phyloP scores from a whole-genome alignment of 371 early-diverging fungal genomes.

The Syncephalastrum monosporum region DNA sequence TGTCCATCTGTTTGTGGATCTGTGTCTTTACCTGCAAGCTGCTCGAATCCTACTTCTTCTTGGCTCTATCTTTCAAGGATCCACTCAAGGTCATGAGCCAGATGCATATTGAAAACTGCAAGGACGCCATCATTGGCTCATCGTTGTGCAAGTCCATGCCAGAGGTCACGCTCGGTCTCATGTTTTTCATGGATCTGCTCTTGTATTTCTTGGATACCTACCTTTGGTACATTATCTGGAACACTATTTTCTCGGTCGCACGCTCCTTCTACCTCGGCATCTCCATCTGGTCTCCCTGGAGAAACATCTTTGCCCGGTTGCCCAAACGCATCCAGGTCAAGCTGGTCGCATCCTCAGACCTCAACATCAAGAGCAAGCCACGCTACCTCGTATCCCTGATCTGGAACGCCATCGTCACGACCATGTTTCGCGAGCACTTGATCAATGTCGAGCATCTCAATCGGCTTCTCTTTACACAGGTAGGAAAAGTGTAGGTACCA shows the following conservation, averaged over 20 bases:
- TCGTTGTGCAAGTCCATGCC: conserved; percentile 70
- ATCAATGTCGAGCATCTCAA: conserved; percentile 80
- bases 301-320: conserved; percentile 81
- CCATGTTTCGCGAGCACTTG: conserved; percentile 86
- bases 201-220: conserved; percentile 91
- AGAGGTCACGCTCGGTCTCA: conserved; percentile 69
- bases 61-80: conserved; percentile 81
- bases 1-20: conserved; percentile 78
- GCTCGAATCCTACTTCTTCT: conserved; percentile 83
- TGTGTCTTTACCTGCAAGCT: conserved; percentile 79
- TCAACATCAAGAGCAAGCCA: conserved; percentile 71
- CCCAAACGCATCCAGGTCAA: conserved; percentile 86
- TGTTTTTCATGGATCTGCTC: conserved; percentile 77
- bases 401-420: conserved; percentile 88
- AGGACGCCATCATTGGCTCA: conserved; percentile 46
- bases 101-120: conserved; percentile 60
- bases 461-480: conserved; percentile 79
- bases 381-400: conserved; percentile 80
- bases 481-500: conserved; percentile 17
- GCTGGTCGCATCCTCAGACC: conserved; percentile 71
- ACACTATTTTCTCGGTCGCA: conserved; percentile 77
- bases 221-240: conserved; percentile 91
- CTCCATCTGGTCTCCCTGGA: conserved; percentile 88
- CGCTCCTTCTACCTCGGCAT: conserved; percentile 81
- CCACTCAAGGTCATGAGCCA: conserved; percentile 70